Evolutionary conservation across 805 yeast species (phyloP).

Genomic region (Nakazawaea ambrosiae): DNA sequence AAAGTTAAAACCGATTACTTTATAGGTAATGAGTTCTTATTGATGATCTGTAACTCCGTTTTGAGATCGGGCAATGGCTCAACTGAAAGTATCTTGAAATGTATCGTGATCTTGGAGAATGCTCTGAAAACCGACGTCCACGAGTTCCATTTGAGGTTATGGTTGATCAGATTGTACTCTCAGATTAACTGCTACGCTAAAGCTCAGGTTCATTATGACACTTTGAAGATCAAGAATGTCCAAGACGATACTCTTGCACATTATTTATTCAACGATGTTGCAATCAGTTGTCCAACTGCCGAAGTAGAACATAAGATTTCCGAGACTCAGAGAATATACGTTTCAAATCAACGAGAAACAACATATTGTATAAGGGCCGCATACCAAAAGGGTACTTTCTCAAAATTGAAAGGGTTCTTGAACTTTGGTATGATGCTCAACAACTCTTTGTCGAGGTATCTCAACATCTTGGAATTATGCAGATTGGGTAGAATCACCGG

Average conservation of each 20-base stretch:
- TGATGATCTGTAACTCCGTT: slow-evolving; percentile 42
- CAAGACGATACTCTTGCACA: slow-evolving; percentile 69
- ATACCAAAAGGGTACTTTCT: slow-evolving; percentile 51
- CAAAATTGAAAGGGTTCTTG: slow-evolving; percentile 61
- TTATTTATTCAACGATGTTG: slow-evolving; percentile 40
- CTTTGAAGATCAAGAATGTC: slow-evolving; percentile 60
- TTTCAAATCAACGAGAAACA: slow-evolving; percentile 45
- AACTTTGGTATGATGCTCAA: slow-evolving; percentile 48
- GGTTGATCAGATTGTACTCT: slow-evolving; percentile 63
- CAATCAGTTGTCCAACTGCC: slow-evolving; percentile 38
- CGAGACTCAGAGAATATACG: slow-evolving; percentile 42
- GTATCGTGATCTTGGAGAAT: slow-evolving; percentile 51
- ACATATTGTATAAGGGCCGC: slow-evolving; percentile 42
- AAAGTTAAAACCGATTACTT: slow-evolving; percentile 64
- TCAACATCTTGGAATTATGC: slow-evolving; percentile 26
- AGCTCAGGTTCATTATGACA: slow-evolving; percentile 43
- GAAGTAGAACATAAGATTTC: slow-evolving; percentile 26
- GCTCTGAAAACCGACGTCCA: slow-evolving; percentile 52
- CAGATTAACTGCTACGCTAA: slow-evolving; percentile 45
- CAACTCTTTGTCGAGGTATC: slow-evolving; percentile 41
- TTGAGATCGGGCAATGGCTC: slow-evolving; percentile 11
- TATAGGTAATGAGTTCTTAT: slow-evolving; percentile 56
- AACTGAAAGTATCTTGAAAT: slow-evolving; percentile 21
- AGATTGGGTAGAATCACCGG: slow-evolving; percentile 27
- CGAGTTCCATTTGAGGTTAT: slow-evolving; percentile 64